phyloP scores from a whole-genome alignment of 495 filamentous ascomycete genomes.

The Zalerion maritima region DNA sequence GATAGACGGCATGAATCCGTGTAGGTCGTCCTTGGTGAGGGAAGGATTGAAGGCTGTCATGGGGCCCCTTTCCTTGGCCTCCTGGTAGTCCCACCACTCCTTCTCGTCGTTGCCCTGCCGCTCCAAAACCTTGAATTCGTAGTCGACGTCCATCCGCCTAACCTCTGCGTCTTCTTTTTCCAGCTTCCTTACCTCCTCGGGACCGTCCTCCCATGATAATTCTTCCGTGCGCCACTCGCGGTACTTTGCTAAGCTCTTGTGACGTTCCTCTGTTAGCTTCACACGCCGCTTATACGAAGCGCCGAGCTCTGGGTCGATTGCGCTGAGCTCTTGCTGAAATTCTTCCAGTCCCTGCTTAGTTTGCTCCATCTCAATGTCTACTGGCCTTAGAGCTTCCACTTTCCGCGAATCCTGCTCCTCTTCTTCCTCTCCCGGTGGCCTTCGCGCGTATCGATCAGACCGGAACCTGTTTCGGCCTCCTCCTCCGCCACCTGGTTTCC shows the following conservation, averaged over 20 bases:
- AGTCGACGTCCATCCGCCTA: background rate
- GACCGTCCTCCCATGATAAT: conserved; percentile 1
- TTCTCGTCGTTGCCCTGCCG: background rate
- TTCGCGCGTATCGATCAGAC: no score
- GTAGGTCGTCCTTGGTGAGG: conserved; percentile 7
- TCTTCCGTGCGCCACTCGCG: conserved; percentile 4
- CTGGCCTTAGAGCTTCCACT: no score
- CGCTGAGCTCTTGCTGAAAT: no score
- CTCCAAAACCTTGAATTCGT: background rate
- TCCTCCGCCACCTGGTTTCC: no score
- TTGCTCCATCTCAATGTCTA: no score
- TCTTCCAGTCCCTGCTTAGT: no score
- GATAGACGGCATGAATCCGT: conserved; percentile 11
- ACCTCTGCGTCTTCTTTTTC: conserved; percentile 1
- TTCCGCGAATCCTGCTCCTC: no score
- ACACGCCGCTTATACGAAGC: no score
- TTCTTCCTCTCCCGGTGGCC: no score
- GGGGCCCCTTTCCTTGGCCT: conserved; percentile 6
- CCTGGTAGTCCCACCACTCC: conserved; percentile 8
- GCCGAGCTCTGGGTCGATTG: no score
- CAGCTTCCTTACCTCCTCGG: conserved; percentile 1
- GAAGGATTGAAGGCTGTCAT: conserved; percentile 8
- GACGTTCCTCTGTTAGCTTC: background rate
- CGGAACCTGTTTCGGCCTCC: no score
- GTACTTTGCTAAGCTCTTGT: background rate